Base-by-base conservation (phyloP, 352 stramenopile genomes). In the Phytophthora gonapodyides region DNA sequence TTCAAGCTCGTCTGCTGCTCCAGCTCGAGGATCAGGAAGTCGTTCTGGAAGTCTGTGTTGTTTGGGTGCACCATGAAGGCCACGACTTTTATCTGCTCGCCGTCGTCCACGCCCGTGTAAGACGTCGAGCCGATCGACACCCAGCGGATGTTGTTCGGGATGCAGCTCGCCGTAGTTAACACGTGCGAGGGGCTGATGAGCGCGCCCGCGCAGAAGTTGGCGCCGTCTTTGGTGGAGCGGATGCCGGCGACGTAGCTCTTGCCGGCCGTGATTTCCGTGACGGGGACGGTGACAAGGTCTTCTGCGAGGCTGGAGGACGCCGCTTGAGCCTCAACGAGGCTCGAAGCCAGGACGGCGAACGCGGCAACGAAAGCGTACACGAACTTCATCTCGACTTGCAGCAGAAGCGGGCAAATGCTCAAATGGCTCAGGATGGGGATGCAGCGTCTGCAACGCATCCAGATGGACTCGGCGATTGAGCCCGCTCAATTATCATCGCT, bases 11-110 rank as follows among this genome's bases (percentile, higher is more conserved):
- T 76, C 5, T 64, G 54, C 10, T 40, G 42, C 37, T 72, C 65
- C 21, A 84, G 64, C 53, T 79, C 73, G 13, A 93, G 63, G 12
- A 94, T 67, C 15, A 82, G 37, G 43, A 84, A 85, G 62, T 93
- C 82, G 35, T 79, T 73, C 5, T 27, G n/a, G 42, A 42, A 73
- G 27, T 24, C 45, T 31, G 56, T 57, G 43, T 61, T 69, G 35
- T 69, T 67, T 24, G 81, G 83, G 58, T 92, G 81, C 37, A 61
- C 50, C 7, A 70, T 64, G 16, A 76, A 54, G 9, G 67, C 67
- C 17, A 75, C 60, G 5, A 89, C 76, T 8, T 67, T 61, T 52
- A 88, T 85, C 36, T 71, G 73, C 45, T 85, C 70, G n/a, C 74
- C 71, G 41, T 78, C 69, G 3, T 58, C 49, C 7, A 50, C 47